Evolutionary conservation across 2,329 filamentous ascomycete genomes (phyloP).

Genomic region (Claviceps purpurea): DNA sequence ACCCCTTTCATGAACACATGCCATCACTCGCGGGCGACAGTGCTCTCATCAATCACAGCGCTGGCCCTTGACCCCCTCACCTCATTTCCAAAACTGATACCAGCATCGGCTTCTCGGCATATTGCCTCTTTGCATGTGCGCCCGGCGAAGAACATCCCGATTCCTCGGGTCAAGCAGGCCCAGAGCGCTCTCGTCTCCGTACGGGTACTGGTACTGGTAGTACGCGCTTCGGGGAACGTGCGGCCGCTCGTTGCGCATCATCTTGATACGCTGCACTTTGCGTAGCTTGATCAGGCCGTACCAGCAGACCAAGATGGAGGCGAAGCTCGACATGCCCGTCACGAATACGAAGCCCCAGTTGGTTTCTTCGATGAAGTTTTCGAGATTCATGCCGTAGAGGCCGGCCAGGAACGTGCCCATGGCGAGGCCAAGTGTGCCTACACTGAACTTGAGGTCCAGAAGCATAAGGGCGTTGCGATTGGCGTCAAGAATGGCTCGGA

Average conservation of each 20-base stretch:
- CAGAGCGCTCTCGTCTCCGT: constrained; percentile 32
- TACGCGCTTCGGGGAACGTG: constrained; percentile 25
- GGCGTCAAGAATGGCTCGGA: constrained; percentile 92
- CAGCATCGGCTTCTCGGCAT: constrained; percentile 22
- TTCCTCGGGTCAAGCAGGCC: constrained; percentile 40
- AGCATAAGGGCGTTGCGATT: constrained; percentile 98
- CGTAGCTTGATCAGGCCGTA: constrained; percentile 77
- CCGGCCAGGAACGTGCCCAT: constrained; percentile 91
- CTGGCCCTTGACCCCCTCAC: not conserved
- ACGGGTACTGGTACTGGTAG: constrained; percentile 16
- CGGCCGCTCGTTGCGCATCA: constrained; percentile 43
- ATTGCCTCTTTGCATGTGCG: constrained; percentile 35
- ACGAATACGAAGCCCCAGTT: constrained; percentile 73
- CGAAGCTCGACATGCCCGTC: constrained; percentile 53
- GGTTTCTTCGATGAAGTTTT: constrained; percentile 95
- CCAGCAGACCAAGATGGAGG: constrained; percentile 65
- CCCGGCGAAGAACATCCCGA: constrained; percentile 38
- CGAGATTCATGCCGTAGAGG: constrained; percentile 99
- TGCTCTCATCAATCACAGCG: no score
- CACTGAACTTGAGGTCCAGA: constrained; percentile 88
- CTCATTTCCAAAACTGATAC: constrained; percentile 7
- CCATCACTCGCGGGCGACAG: no score
- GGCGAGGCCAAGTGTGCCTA: constrained; percentile 86
- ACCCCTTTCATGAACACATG: no score
- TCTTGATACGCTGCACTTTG: constrained; percentile 76